A percentile compares a stretch with the other conserved stretches of the same genome.
These are phyloP conservation scores for Fusarium xylarioides DNA, from an alignment of 2,329 filamentous ascomycete genomes.

Conservation along the genomic window DNA sequence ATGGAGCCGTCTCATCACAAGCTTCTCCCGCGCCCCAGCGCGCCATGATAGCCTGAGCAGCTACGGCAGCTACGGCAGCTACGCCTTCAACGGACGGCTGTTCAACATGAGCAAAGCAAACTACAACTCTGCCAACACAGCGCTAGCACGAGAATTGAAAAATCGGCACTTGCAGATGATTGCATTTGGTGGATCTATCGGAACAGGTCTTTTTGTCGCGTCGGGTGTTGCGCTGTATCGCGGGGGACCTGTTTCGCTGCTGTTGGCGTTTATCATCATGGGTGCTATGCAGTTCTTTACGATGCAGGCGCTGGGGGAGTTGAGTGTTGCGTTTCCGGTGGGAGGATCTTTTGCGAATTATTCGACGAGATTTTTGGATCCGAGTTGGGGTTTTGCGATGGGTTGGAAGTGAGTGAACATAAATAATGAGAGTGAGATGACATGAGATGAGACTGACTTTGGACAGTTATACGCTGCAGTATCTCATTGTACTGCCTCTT, in stretches of 20 bases:
- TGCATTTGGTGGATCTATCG: slow-evolving; percentile 81
- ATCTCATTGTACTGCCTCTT: slow-evolving; percentile 82
- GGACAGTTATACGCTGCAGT: slow-evolving; percentile 80
- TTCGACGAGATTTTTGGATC: slow-evolving; percentile 92
- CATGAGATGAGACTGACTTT: neutral
- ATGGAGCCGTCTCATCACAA: slow-evolving; percentile 13
- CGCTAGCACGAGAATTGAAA: slow-evolving; percentile 79
- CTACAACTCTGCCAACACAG: slow-evolving; percentile 78
- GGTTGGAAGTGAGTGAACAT: slow-evolving; percentile 81
- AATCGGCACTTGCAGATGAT: slow-evolving; percentile 66
- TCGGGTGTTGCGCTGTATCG: slow-evolving; percentile 74
- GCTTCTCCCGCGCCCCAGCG: slow-evolving; percentile 26
- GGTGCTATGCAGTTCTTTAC: slow-evolving; percentile 91
- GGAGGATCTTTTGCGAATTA: slow-evolving; percentile 92
- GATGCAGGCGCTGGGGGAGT: slow-evolving; percentile 88
- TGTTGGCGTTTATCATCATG: slow-evolving; percentile 79
- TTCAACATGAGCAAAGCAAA: slow-evolving; percentile 67
- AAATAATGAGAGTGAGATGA: neutral
- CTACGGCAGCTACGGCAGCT: slow-evolving; percentile 15
- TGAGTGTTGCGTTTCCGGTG: slow-evolving; percentile 88
- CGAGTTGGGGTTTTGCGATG: slow-evolving; percentile 95
- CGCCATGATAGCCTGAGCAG: slow-evolving; percentile 18
- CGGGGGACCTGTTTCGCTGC: slow-evolving; percentile 79
- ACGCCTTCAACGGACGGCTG: slow-evolving; percentile 43
- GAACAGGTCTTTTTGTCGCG: slow-evolving; percentile 88